Conservation (phyloP, 371 early-diverging fungal genomes). For the Sporodiniella umbellata region DNA sequence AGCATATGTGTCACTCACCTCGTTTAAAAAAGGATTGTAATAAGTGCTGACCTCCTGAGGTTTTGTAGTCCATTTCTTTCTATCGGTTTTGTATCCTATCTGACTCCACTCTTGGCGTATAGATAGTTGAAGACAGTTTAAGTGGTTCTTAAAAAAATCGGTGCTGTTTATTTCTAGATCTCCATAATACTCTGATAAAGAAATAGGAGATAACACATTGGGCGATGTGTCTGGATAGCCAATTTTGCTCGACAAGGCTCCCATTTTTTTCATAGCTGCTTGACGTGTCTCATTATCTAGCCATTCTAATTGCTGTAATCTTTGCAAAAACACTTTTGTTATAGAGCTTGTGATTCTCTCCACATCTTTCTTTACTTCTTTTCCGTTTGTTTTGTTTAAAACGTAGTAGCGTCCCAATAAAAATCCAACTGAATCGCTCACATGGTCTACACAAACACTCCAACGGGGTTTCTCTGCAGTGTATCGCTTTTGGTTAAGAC, state of each 20-base stretch:
- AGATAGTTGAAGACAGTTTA: constrained; percentile 25
- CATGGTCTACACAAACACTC: constrained; percentile 46
- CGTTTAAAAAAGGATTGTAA: constrained; percentile 52
- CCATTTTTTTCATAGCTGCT: constrained; percentile 44
- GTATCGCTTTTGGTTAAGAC: constrained; percentile 33
- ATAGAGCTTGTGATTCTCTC: constrained; percentile 46
- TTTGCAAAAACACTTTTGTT: constrained; percentile 38
- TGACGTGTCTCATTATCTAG: constrained; percentile 49
- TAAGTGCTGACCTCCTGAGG: constrained; percentile 65
- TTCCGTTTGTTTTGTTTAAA: constrained; percentile 37
- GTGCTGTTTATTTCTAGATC: constrained; percentile 21
- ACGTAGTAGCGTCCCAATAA: constrained; percentile 55
- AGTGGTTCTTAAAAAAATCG: constrained; percentile 52
- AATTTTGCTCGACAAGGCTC: constrained; percentile 39
- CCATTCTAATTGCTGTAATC: constrained; percentile 49
- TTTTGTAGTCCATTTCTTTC: constrained; percentile 50
- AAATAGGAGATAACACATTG: constrained; percentile 41
- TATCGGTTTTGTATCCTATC: constrained; percentile 39
- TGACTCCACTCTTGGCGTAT: constrained; percentile 26
- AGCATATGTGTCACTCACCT: too few relatives aligned
- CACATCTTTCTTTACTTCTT: constrained; percentile 35
- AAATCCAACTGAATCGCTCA: constrained; percentile 40
- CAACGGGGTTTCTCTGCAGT: constrained; percentile 49
- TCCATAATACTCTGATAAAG: constrained; percentile 44
- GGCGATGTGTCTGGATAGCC: constrained; percentile 49